These are phyloP conservation scores for Stagonosporopsis cucurbitacearum DNA, from an alignment of 2,329 filamentous ascomycete species.

Conservation along the genomic window DNA sequence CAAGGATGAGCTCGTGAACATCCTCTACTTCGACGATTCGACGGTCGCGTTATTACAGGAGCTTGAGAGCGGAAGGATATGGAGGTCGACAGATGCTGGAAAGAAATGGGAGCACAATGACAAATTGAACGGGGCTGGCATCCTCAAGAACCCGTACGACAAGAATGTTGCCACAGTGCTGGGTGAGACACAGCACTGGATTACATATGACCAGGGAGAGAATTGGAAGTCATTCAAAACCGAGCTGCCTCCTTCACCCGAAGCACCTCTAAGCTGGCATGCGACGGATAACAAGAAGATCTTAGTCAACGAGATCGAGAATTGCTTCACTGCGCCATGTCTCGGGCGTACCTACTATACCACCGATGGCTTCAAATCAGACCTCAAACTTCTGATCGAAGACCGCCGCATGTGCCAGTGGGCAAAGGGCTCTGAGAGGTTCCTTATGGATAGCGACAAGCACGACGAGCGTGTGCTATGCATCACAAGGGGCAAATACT, in stretches of 20 bases:
- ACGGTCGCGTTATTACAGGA: slow-evolving; percentile 82
- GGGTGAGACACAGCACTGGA: slow-evolving; percentile 76
- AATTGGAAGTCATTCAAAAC: slow-evolving; percentile 79
- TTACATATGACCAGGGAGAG: slow-evolving; percentile 81
- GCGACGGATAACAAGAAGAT: slow-evolving; percentile 83
- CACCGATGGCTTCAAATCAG: slow-evolving; percentile 78
- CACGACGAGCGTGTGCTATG: slow-evolving; percentile 79
- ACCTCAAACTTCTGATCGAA: slow-evolving; percentile 68
- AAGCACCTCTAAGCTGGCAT: slow-evolving; percentile 77
- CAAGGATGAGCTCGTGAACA: slow-evolving; percentile 67
- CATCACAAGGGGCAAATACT: slow-evolving; percentile 75
- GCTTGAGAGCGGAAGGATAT: slow-evolving; percentile 67
- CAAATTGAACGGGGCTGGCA: slow-evolving; percentile 64
- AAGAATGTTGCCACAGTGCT: slow-evolving; percentile 80
- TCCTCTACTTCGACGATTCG: slow-evolving; percentile 92
- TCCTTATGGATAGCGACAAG: slow-evolving; percentile 69
- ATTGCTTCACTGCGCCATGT: slow-evolving; percentile 49
- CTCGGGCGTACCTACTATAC: slow-evolving; percentile 70
- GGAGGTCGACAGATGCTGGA: slow-evolving; percentile 82
- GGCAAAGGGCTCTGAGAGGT: slow-evolving; percentile 78
- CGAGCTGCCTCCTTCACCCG: slow-evolving; percentile 58
- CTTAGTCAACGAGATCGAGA: slow-evolving; percentile 69
- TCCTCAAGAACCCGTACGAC: slow-evolving; percentile 82
- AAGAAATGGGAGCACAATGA: slow-evolving; percentile 73
- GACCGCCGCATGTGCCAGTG: slow-evolving; percentile 82